Evolutionary conservation across 352 stramenopile genomes (phyloP), one percentile per base, ranked within the genome.

Genomic region (Phytophthora pinifolia): DNA sequence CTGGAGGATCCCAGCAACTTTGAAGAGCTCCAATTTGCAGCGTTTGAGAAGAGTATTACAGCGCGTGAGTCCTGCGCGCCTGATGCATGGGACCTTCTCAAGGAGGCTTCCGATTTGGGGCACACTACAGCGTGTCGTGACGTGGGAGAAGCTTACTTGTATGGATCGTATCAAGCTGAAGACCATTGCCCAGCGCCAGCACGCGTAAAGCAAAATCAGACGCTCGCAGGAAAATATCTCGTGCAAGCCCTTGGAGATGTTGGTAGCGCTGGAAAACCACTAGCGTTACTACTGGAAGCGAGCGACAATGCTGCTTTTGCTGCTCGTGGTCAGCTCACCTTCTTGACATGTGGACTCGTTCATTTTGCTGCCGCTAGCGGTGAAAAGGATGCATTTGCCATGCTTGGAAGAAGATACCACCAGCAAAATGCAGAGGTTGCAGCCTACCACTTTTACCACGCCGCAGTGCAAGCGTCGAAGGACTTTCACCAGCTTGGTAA

Each of bases 401-500:
- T 86, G n/a, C 62, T 94, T 1, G 84, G 73, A 2, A 57, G 56
- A 9, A 54, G 69, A 43, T 89, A 92, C 50, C 27, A 46, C 4
- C 34, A 42, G 10, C 27, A 18, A 43, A 10, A 17, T 43, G 9
- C 56, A 8, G 78, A 89, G 29, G 65, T 77, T 12, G 66, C 72
- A 0, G 64, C 67, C 1, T 86, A 79, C 63, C 80, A 94, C 62
- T 89, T 83, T 53, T 71, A 65, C 7, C 67, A 86, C 7, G 74
- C 83, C 8, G 77, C 81, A 3, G 45, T 61, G 6, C 57, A 76
- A 35, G 76, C 83, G 0, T 72, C 70, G 2, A 51, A 39, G 0
- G 59, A 70, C 6, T 96, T 79, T 39, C 86, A 96, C 42, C 64
- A 72, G 6, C 72, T 58, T 35, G 88, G 88, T 14, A 74, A 89